Base-by-base conservation (phyloP, 257 asterid species). In the Solanum chmielewskii region DNA sequence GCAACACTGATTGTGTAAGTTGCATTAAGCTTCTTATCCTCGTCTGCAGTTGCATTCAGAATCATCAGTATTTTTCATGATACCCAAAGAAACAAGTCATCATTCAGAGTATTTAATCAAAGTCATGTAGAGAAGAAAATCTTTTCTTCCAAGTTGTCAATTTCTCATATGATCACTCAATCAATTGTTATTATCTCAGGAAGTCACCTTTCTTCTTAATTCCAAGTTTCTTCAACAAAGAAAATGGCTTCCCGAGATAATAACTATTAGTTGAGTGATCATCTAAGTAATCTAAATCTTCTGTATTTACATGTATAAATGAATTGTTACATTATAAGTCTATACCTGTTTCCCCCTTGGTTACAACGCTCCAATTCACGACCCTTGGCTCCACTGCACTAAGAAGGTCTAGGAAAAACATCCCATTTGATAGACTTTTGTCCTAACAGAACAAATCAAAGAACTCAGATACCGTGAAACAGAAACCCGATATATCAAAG, bases 291-390 rank as follows among this genome's bases (percentile, higher is more conserved):
- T 64, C 25, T 44, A 64, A 76, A 77, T 77, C 39, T 77, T 78
- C 62, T 44, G 13, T 25, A 44, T 78, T 27, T 78, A 13, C 59
- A 4, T 37, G 39, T 25, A 76, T 41, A 41, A 76, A 42, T n/a
- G 21, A 23, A 12, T 25, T 14, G 62, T 42, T 16, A 77, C 44
- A 13, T 15, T 78, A 29, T 6, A 47, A 80, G 18, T 29, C 18
- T 47, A 15, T 92, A 94, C 99, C 98, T 27, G 95, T 94, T 91
- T 92, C 95, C 5, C 98, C 99, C 74, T 92, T 93, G 31, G 99
- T 96, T 75, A 96, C 98, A 33, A 96, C 94, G 92, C 96, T 92
- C 98, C 97, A 95, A 89, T 95, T 96, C 60, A 96, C 97, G 25
- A 95, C 99, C 87, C 98, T 94, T 45, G 98, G 95, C 93, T 96